Evolutionary conservation across 805 yeast genomes (phyloP), one percentile per base, ranked within the genome.

Genomic region (Pichia membranifaciens): DNA sequence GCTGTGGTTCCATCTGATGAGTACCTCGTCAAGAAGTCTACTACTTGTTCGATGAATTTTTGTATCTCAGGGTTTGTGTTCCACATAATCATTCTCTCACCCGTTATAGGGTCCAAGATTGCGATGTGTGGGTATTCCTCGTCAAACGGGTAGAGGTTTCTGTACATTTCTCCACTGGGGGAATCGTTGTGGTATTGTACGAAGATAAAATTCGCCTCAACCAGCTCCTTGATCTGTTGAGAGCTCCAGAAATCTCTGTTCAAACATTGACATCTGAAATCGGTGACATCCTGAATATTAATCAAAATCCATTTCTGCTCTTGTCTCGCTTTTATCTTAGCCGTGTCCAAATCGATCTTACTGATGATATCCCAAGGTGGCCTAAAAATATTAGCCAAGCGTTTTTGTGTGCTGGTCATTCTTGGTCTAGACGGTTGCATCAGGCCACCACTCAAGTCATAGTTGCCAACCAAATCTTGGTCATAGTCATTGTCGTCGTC

Each of bases 241-340:
- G 84, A 75, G 16, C 93, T 79, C 98, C 98, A 93, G 52, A 93
- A 80, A 65, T 93, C 99, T 51, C 99, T 76, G 64, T 93, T 93
- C 45, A 93, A 68, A 29, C 85, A 82, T 61, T 91, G 98, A 59
- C 97, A 90, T 54, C 79, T 79, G 60, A 93, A 93, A 59, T 87
- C 93, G 1, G 85, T 71, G 22, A 80, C 70, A 58, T 91, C 95
- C 64, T 93, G 99, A 43, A 93, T 79, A 62, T 93, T 93, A 21
- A 93, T 75, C 56, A 93, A 67, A 7, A 93, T 74, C 96, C 97
- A 90, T 65, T 83, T 87, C 45, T 78, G 70, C 49, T 71, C 73
- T 29, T 64, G 66, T 48, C 82, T 74, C 2, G 95, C 97, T 51
- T 73, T 71, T 2, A 58, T 53, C 54, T 82, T 86, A 2, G 98